A percentile compares a stretch with the other conserved stretches of the same genome.
phyloP scores from a whole-genome alignment of 805 yeast genomes.

The Candida sakaeoensis region DNA sequence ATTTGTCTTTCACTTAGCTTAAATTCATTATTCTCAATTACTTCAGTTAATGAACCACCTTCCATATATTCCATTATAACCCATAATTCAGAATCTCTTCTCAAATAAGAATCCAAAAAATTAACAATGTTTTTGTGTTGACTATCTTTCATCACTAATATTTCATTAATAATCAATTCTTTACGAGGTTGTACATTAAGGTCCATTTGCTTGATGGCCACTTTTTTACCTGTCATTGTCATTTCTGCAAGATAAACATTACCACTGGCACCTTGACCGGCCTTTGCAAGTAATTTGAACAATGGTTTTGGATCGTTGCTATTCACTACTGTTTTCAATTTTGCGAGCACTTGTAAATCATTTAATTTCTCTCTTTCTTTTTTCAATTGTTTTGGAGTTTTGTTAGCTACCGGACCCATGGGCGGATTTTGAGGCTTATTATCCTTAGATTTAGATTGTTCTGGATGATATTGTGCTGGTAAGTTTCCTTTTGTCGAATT shows the following conservation, averaged over 20 bases:
- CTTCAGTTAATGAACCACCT: conserved; percentile 95
- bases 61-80: conserved; percentile 99
- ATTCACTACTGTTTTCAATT: conserved; percentile 76
- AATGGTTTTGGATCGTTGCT: conserved; percentile 81
- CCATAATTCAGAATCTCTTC: conserved; percentile 83
- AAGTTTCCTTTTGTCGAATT: conserved; percentile 20
- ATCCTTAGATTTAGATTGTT: neutral
- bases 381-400: conserved; percentile 38
- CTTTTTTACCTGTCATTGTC: conserved; percentile 56
- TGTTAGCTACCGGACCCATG: conserved; percentile 16
- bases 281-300: conserved; percentile 73
- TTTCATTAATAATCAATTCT: conserved; percentile 93
- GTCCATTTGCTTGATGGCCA: conserved; percentile 97
- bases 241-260: conserved; percentile 86
- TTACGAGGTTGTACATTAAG: conserved; percentile 87
- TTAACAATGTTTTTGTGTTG: conserved; percentile 94
- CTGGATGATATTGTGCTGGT: conserved; percentile 2
- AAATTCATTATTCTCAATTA: conserved; percentile 79
- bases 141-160: conserved; percentile 92
- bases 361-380: conserved; percentile 51
- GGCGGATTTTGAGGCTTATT: conserved; percentile 4
- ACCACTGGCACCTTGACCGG: conserved; percentile 98
- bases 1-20: conserved; percentile 82
- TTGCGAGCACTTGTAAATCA: conserved; percentile 84
- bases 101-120: conserved; percentile 83